Percentiles rank a stretch among this genome's conserved stretches.
Evolutionary conservation across 495 filamentous ascomycete genomes (phyloP).

Genomic region (Penicillium maclennaniae): DNA sequence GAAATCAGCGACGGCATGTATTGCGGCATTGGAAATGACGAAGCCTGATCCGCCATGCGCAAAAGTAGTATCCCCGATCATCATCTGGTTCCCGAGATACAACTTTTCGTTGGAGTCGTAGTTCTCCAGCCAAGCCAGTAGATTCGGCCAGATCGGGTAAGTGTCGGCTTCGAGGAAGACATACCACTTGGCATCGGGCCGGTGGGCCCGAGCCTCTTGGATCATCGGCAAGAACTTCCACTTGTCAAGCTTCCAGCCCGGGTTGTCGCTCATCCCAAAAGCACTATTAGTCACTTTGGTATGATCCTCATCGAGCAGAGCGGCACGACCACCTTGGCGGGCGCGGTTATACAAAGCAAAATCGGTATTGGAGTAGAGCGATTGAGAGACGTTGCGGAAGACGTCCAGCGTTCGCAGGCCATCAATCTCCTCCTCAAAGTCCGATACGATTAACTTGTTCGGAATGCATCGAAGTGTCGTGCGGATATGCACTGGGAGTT

Average conservation of each 20-base stretch:
- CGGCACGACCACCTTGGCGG: conserved; percentile 27
- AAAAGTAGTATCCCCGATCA: conserved; percentile 43
- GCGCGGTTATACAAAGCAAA: conserved; percentile 45
- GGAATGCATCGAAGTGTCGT: conserved; percentile 46
- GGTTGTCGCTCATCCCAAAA: conserved; percentile 35
- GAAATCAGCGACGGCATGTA: conserved; percentile 24
- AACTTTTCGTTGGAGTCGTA: conserved; percentile 45
- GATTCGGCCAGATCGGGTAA: conserved; percentile 60
- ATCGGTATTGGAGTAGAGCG: conserved; percentile 32
- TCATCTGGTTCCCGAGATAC: conserved; percentile 56
- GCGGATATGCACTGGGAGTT: conserved; percentile 41
- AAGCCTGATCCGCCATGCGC: conserved; percentile 68
- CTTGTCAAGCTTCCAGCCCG: conserved; percentile 65
- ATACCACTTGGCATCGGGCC: conserved; percentile 57
- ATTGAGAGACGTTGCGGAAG: conserved; percentile 33
- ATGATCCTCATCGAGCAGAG: conserved; percentile 26
- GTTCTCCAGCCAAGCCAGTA: conserved; percentile 52
- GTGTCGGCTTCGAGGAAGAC: conserved; percentile 68
- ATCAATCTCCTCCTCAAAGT: conserved; percentile 45
- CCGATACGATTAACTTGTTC: conserved; percentile 46
- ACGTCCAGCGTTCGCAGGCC: conserved; percentile 40
- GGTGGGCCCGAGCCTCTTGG: conserved; percentile 48
- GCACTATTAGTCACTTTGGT: conserved; percentile 31
- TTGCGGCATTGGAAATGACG: conserved; percentile 41
- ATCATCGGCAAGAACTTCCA: conserved; percentile 70